phyloP scores from a whole-genome alignment of 2,329 filamentous ascomycete species.

The Sporothrix humicola region DNA sequence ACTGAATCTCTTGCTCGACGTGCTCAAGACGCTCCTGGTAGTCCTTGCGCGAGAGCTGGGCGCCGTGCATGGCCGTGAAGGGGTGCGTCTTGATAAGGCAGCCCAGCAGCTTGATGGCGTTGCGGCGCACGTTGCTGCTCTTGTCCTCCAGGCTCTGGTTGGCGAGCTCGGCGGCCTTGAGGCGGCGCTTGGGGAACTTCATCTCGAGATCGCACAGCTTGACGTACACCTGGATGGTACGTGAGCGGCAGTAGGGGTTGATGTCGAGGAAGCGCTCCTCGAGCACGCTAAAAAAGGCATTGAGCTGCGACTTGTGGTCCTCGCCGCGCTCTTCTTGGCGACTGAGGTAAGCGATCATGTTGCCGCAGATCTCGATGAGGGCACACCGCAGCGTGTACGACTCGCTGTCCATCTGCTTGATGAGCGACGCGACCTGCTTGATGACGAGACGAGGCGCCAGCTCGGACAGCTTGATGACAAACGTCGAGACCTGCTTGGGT shows the following conservation, averaged over 20 bases:
- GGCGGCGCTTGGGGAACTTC: constrained; percentile 91
- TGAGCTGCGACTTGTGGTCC: constrained; percentile 92
- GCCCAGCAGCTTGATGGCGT: constrained; percentile 90
- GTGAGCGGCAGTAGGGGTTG: constrained; percentile 93
- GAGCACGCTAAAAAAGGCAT: constrained; percentile 94
- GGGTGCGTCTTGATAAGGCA: constrained; percentile 92
- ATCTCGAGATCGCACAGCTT: constrained; percentile 93
- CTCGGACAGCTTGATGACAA: constrained; percentile 91
- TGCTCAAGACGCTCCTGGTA: constrained; percentile 83
- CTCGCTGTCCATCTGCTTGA: constrained; percentile 95
- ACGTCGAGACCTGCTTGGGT: constrained; percentile 93
- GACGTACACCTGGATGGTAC: constrained; percentile 90
- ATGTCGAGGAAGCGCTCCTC: constrained; percentile 96
- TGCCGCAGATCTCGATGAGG: constrained; percentile 95
- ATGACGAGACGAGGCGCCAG: constrained; percentile 89
- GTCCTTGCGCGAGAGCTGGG: constrained; percentile 80
- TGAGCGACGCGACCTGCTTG: constrained; percentile 94
- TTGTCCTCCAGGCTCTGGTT: constrained; percentile 93
- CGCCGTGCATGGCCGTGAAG: constrained; percentile 89
- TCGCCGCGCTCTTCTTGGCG: constrained; percentile 90
- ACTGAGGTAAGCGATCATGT: constrained; percentile 88
- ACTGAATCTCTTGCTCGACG: constrained; percentile 80
- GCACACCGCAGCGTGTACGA: constrained; percentile 93
- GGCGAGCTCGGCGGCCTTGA: constrained; percentile 85
- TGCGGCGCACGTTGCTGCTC: constrained; percentile 94